Percentiles rank a stretch among this genome's conserved stretches.
These are phyloP conservation scores for Hordeum vulgare DNA, from an alignment of 176 grass and related monocot species.

Conservation along the genomic window MorexV3_pseudomolecules_assembly NC_058523.1:42524467-42524966, in stretches of 20 bases:
- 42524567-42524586: neutral
- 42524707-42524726: neutral
- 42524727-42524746: neutral
- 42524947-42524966: neutral
- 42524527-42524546: neutral
- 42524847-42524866: too few species aligned
- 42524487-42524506: neutral
- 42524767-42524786: neutral
- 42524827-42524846: neutral
- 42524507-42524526: neutral
- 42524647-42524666: too few species aligned
- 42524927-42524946: neutral
- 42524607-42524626: neutral
- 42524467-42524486: neutral
- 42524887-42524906: too few species aligned
- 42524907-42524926: too few species aligned
- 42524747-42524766: neutral
- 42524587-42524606: neutral
- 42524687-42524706: neutral
- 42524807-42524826: neutral
- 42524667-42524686: neutral
- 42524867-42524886: too few species aligned
- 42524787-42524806: neutral
- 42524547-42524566: neutral
- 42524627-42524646: neutral